Conservation (phyloP, 2,329 filamentous ascomycete genomes). For the Elsinoe australis region DNA sequence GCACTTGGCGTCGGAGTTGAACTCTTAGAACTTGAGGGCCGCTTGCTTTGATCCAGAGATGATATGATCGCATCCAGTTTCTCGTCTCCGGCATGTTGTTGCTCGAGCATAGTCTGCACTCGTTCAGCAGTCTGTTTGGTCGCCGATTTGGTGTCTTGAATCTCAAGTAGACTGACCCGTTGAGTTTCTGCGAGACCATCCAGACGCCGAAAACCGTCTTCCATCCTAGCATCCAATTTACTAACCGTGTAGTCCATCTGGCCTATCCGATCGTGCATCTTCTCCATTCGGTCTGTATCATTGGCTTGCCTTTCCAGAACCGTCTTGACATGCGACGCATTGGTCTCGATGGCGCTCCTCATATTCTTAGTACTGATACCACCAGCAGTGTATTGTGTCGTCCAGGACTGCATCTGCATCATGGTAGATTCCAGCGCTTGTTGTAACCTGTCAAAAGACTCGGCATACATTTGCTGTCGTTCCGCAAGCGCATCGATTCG, state of each 20-base stretch:
- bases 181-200: slow-evolving; percentile 9
- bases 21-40: neutral
- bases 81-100: slow-evolving; percentile 18
- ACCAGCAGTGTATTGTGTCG: slow-evolving; percentile 9
- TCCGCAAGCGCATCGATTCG: slow-evolving; percentile 11
- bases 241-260: too few species aligned
- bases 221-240: too few species aligned
- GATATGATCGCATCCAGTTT: slow-evolving; percentile 15
- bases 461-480: slow-evolving; percentile 13
- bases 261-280: slow-evolving; percentile 1
- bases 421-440: slow-evolving; percentile 7
- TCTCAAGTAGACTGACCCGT: slow-evolving; percentile 17
- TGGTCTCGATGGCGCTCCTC: slow-evolving; percentile 13
- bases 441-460: slow-evolving; percentile 13
- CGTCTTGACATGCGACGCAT: slow-evolving; percentile 13
- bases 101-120: slow-evolving; percentile 21
- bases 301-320: slow-evolving; percentile 13
- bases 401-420: slow-evolving; percentile 13
- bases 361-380: slow-evolving; percentile 17
- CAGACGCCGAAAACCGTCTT: neutral
- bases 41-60: slow-evolving; percentile 3
- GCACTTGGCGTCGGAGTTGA: slow-evolving; percentile 16
- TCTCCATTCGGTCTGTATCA: slow-evolving; percentile 4
- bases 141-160: slow-evolving; percentile 15
- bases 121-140: slow-evolving; percentile 13